A percentile compares a stretch with the other conserved stretches of the same genome.
Evolutionary conservation across 306 rosid genomes (phyloP).

Genomic region (Luffa acutangula): DNA sequence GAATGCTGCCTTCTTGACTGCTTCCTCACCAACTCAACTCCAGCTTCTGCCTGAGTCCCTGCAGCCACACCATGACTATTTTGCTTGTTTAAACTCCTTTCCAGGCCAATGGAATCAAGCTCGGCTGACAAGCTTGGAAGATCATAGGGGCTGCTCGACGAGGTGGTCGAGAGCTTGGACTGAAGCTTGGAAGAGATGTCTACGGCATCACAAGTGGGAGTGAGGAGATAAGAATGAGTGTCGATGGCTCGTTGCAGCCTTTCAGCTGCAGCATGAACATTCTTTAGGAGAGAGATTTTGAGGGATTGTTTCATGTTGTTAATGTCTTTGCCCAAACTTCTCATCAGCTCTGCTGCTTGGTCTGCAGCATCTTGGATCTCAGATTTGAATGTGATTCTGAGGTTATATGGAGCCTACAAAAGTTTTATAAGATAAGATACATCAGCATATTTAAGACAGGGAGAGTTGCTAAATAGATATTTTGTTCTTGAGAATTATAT

Average conservation of each 20-base stretch:
- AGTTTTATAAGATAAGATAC: not conserved
- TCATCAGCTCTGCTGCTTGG: slow-evolving; percentile 50
- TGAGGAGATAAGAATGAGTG: slow-evolving; percentile 43
- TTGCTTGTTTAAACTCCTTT: slow-evolving; percentile 13
- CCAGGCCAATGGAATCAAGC: slow-evolving; percentile 10
- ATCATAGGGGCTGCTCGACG: slow-evolving; percentile 12
- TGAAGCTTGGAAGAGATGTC: slow-evolving; percentile 26
- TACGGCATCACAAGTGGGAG: slow-evolving; percentile 17
- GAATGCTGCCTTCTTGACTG: slow-evolving; percentile 50
- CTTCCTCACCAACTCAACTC: slow-evolving; percentile 27
- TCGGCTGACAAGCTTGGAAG: slow-evolving; percentile 13
- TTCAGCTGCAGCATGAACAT: slow-evolving; percentile 39
- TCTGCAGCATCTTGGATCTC: slow-evolving; percentile 51
- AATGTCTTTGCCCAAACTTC: slow-evolving; percentile 46
- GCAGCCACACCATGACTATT: not conserved
- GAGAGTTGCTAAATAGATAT: not conserved
- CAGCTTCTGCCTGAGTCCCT: slow-evolving; percentile 17
- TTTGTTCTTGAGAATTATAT: not conserved
- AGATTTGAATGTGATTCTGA: slow-evolving; percentile 33
- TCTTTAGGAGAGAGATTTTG: slow-evolving; percentile 25
- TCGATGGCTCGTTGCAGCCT: slow-evolving; percentile 45
- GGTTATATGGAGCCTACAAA: slow-evolving; percentile 52
- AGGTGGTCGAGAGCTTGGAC: slow-evolving; percentile 20
- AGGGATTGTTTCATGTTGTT: slow-evolving; percentile 31
- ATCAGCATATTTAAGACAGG: not conserved